Base-by-base conservation (phyloP, 2,329 filamentous ascomycete species). In the Helotiales sp. region DNA sequence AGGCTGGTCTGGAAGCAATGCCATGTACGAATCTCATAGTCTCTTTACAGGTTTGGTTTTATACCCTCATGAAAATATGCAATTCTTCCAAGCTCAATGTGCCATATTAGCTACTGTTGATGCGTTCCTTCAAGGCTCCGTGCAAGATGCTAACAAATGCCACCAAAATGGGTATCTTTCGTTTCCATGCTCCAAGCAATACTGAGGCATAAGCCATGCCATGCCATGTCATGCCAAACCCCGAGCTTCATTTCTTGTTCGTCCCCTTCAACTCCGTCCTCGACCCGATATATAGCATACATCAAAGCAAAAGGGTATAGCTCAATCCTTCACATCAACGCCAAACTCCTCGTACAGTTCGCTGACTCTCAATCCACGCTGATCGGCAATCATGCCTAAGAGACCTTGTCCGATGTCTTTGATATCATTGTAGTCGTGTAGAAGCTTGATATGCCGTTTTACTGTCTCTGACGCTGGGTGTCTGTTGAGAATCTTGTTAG, bases 391-490 rank as follows among this genome's bases (percentile, higher is more conserved):
- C 65, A 90, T 72, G 0, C 85, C 85, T 73, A 89, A 79, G 29
- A 90, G 67, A 0, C 85, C 86, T 66, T 85, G 81, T 0, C 82
- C 87, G 7, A 88, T 76, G 70, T 90, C 87, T 61, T 86, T 84
- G 65, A 89, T 83, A 70, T 89, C 86, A 66, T 90, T 90, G 73
- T 90, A 90, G 57, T 82, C 76, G 63, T 89, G 86, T 30, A 90
- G 75, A 3, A 86, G 75, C 58, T 78, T 78, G 67, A 90, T 90
- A 69, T 90, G 87, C 30, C 75, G 74, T 54, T 84, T 80, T 52
- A 88, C 82, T 9, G 83, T 81, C 19, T 74, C 72, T 38, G 81
- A 75, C 7, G 70, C 68, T 13, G 67, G 66, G 33, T 62, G 22
- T 34, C 62, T 67, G 36, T 22, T 24, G 29, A 17, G 7, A 2